Conservation (phyloP, 768 basidiomycete species). For the Leccinum barrowsii region DNA sequence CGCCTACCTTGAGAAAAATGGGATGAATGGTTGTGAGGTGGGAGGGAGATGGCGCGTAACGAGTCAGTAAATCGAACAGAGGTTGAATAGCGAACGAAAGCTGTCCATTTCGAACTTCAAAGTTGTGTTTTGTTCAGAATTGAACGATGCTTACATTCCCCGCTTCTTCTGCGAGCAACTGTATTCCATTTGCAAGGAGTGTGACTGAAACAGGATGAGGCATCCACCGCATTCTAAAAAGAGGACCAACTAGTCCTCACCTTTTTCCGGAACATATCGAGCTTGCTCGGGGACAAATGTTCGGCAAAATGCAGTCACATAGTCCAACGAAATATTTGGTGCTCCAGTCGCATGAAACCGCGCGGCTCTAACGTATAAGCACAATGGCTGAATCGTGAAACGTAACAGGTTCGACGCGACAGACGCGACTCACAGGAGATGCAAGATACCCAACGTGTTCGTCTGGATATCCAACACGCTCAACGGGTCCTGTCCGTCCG, state of each 20-base stretch:
- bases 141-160: slow-evolving; percentile 48
- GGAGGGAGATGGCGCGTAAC: slow-evolving; percentile 55
- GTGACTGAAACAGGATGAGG: slow-evolving; percentile 46
- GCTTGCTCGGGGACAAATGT: slow-evolving; percentile 63
- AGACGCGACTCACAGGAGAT: slow-evolving; percentile 59
- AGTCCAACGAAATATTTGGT: slow-evolving; percentile 37
- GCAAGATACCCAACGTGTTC: slow-evolving; percentile 65
- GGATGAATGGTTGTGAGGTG: slow-evolving; percentile 71
- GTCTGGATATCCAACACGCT: slow-evolving; percentile 47
- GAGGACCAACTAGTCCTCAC: slow-evolving; percentile 32
- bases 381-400: background rate
- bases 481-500: slow-evolving; percentile 68
- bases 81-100: slow-evolving; percentile 50
- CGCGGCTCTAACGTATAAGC: slow-evolving; percentile 45
- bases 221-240: background rate
- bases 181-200: slow-evolving; percentile 61
- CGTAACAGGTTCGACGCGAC: background rate
- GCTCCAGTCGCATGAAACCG: slow-evolving; percentile 43
- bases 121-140: background rate
- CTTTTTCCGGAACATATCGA: slow-evolving; percentile 64
- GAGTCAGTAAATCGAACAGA: slow-evolving; percentile 53
- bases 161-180: slow-evolving; percentile 42
- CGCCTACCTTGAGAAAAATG: slow-evolving; percentile 57
- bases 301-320: slow-evolving; percentile 57
- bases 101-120: slow-evolving; percentile 32